Conservation (phyloP, 768 basidiomycete genomes). For the Sporobolomyces pararoseus region DNA sequence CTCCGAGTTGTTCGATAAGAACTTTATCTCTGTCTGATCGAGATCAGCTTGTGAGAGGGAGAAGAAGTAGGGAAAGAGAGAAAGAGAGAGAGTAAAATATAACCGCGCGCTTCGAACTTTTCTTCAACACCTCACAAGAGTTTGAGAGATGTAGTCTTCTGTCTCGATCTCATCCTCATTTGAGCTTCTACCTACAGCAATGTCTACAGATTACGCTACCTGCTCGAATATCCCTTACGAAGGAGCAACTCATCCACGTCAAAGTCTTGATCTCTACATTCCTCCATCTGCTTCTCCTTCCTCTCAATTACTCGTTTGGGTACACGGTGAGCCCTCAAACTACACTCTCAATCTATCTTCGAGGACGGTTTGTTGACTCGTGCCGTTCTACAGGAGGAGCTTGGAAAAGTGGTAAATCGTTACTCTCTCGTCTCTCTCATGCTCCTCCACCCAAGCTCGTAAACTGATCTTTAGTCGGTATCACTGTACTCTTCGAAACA, state of each 20-base stretch:
- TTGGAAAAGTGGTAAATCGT: conserved; percentile 24
- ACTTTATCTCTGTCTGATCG: neutral
- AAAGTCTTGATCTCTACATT: conserved; percentile 31
- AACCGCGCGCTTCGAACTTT: too few species aligned
- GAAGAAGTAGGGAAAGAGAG: too few species aligned
- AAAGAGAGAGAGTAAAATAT: too few species aligned
- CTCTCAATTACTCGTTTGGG: conserved; percentile 30
- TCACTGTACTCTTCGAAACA: neutral
- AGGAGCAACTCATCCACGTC: conserved; percentile 4
- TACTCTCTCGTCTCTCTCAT: neutral
- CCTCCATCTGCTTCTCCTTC: neutral
- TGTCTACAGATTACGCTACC: neutral
- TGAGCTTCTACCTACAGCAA: too few species aligned
- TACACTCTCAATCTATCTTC: neutral
- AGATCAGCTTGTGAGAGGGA: too few species aligned
- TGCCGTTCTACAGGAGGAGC: conserved; percentile 27
- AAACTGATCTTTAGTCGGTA: too few species aligned
- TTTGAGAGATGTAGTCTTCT: too few species aligned
- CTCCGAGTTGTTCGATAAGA: too few species aligned
- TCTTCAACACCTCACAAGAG: too few species aligned
- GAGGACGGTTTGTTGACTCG: neutral
- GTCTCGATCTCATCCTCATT: too few species aligned
- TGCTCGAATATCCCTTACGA: conserved; percentile 21
- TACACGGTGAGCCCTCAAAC: conserved; percentile 37
- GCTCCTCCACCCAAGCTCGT: neutral